Conservation (phyloP, 139 green algal species). For the Chlamydomonas incerta region DNA sequence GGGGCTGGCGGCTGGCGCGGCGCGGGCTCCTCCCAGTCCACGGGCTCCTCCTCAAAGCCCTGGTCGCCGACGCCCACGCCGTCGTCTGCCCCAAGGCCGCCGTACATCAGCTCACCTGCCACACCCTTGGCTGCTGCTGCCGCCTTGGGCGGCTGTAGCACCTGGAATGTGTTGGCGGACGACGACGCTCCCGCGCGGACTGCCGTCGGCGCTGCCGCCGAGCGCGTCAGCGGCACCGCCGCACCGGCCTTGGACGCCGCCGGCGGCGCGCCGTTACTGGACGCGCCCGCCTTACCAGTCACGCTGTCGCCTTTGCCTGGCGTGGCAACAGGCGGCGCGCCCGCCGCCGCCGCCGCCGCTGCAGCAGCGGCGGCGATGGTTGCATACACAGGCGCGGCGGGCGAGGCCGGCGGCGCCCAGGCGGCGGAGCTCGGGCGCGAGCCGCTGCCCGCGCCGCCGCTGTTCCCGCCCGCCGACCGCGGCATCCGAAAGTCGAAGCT, state of each 20-base stretch:
- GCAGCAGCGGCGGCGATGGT: background rate
- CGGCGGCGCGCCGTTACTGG: too few species aligned
- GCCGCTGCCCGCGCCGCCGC: background rate
- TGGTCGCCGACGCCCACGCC: background rate
- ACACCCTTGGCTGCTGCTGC: background rate
- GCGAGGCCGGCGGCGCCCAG: background rate
- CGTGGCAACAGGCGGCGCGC: background rate
- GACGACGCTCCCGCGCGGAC: background rate
- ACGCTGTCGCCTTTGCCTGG: background rate
- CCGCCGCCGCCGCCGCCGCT: background rate
- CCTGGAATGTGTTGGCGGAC: conserved; percentile 1
- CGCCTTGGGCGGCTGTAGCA: background rate
- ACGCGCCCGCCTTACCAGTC: too few species aligned
- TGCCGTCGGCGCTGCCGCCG: background rate
- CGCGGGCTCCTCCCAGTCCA: background rate
- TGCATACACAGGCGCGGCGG: background rate
- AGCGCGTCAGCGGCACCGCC: background rate
- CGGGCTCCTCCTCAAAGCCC: conserved; percentile 12
- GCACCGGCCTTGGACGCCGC: too few species aligned
- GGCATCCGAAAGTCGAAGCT: conserved; percentile 24
- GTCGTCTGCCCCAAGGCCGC: background rate
- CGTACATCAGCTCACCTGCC: background rate
- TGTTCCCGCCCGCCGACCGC: too few species aligned
- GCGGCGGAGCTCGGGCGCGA: background rate
- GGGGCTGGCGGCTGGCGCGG: too few species aligned